phyloP scores from a whole-genome alignment of 1,139 yeast species.

The Yamadazyma sp. region DNA sequence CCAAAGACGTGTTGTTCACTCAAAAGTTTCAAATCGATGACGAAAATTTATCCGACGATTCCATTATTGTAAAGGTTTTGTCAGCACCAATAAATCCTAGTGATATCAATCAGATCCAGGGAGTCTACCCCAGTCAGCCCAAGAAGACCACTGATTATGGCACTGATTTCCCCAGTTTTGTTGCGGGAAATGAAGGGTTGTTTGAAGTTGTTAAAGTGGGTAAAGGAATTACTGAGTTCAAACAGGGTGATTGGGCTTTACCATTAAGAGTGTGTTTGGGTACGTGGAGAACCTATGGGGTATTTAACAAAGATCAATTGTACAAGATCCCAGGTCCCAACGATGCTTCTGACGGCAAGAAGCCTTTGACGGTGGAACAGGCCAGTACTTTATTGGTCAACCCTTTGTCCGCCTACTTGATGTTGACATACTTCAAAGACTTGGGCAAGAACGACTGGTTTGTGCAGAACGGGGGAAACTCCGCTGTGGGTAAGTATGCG shows the following conservation, averaged over 20 bases:
- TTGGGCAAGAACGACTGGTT: slow-evolving; percentile 84
- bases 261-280: slow-evolving; percentile 86
- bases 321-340: slow-evolving; percentile 50
- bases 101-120: slow-evolving; percentile 42
- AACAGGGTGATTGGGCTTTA: slow-evolving; percentile 85
- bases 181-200: slow-evolving; percentile 75
- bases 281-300: slow-evolving; percentile 90
- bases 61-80: slow-evolving; percentile 59
- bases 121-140: slow-evolving; percentile 43
- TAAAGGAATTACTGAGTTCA: slow-evolving; percentile 42
- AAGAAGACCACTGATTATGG: slow-evolving; percentile 32
- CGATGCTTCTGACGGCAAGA: slow-evolving; percentile 36
- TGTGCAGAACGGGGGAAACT: slow-evolving; percentile 94
- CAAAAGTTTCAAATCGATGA: slow-evolving; percentile 54
- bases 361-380: slow-evolving; percentile 50
- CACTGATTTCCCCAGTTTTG: slow-evolving; percentile 32
- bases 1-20: slow-evolving; percentile 52
- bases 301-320: slow-evolving; percentile 50
- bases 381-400: slow-evolving; percentile 92
- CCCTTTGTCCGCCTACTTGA: slow-evolving; percentile 88
- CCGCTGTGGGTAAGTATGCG: slow-evolving; percentile 95
- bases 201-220: slow-evolving; percentile 82
- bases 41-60: slow-evolving; percentile 36
- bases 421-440: slow-evolving; percentile 71
- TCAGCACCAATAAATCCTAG: slow-evolving; percentile 78